These are phyloP conservation scores for Lunasporangiospora selenospora DNA, from an alignment of 192 early-diverging fungal genomes.

Conservation along the genomic window DNA sequence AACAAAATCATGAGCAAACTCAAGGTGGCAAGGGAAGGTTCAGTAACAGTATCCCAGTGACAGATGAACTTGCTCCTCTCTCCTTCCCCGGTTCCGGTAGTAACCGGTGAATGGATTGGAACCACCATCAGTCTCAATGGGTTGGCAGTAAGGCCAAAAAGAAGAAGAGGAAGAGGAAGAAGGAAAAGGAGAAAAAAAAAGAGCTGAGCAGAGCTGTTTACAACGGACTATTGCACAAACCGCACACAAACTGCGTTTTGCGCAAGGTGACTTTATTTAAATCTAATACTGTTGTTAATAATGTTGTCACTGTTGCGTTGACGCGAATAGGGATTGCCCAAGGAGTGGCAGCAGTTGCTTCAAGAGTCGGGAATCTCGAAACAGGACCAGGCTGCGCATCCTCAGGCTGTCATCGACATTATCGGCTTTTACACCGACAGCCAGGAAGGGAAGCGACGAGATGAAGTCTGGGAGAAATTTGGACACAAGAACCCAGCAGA, in stretches of 20 bases:
- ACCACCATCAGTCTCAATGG: too few relatives aligned
- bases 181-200: neutral
- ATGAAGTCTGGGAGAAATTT: constrained; percentile 60
- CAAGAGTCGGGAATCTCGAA: constrained; percentile 95
- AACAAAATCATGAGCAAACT: too few relatives aligned
- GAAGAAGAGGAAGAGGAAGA: neutral
- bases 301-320: neutral
- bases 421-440: constrained; percentile 85
- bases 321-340: constrained; percentile 91
- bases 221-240: neutral
- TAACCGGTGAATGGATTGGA: too few relatives aligned
- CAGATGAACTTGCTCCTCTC: too few relatives aligned
- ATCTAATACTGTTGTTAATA: neutral
- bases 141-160: neutral
- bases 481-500: constrained; percentile 25
- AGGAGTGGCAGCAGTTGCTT: constrained; percentile 92
- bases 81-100: too few relatives aligned
- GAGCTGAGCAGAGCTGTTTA: neutral
- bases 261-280: too few relatives aligned
- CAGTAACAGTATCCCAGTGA: too few relatives aligned
- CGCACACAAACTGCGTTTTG: neutral
- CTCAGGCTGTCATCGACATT: constrained; percentile 89
- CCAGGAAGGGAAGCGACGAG: constrained; percentile 40
- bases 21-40: too few relatives aligned
- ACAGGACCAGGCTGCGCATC: constrained; percentile 93